These are phyloP conservation scores for Chaetomium strumarium DNA, from an alignment of 2,329 filamentous ascomycete species.

Conservation along the genomic window DNA sequence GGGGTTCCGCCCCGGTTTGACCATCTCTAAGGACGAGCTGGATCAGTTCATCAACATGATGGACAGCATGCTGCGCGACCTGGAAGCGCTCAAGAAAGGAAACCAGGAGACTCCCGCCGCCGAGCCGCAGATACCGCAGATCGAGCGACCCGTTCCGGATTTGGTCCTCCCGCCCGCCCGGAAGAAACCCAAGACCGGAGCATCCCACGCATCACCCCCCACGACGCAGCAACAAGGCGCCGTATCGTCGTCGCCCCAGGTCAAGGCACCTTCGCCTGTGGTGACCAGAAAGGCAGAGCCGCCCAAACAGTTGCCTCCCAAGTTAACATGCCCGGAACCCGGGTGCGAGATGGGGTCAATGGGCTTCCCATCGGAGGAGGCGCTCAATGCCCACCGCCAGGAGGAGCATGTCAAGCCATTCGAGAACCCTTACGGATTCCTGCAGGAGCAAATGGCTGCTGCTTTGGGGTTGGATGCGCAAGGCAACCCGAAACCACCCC, in stretches of 20 bases:
- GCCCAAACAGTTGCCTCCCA: conserved; percentile 22
- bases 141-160: conserved; percentile 29
- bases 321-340: conserved; percentile 44
- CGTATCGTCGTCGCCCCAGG: conserved; percentile 43
- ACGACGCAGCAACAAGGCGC: conserved; percentile 32
- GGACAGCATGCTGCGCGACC: conserved; percentile 47
- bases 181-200: conserved; percentile 49
- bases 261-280: conserved; percentile 45
- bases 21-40: conserved; percentile 46
- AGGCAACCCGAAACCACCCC: conserved; percentile 36
- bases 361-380: conserved; percentile 51
- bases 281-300: conserved; percentile 34
- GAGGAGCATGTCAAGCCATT: conserved; percentile 54
- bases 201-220: conserved; percentile 33
- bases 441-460: conserved; percentile 43
- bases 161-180: conserved; percentile 48
- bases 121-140: background rate
- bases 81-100: conserved; percentile 20
- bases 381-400: conserved; percentile 46
- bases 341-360: conserved; percentile 47
- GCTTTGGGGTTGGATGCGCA: conserved; percentile 48
- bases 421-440: conserved; percentile 50
- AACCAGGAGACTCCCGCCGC: background rate
- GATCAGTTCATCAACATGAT: conserved; percentile 44
- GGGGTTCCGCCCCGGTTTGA: conserved; percentile 43